Percentiles rank a stretch among this genome's conserved stretches.
Evolutionary conservation across 164 flowering plant genomes (phyloP).

Genomic region (Echeveria elegans): DNA sequence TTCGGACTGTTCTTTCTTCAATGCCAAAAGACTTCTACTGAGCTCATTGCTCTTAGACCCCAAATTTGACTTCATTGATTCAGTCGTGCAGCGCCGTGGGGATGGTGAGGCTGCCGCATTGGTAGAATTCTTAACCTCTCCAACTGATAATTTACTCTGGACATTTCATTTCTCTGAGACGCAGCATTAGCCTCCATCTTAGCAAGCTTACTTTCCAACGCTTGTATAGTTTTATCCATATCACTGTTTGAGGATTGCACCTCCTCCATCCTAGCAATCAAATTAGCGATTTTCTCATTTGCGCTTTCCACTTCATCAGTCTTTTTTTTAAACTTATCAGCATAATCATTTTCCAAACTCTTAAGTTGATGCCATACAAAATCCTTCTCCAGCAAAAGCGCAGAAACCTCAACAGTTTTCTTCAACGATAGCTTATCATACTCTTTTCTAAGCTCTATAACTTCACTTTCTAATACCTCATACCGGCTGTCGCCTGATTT

Average conservation of each 20-base stretch:
- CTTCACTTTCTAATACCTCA: constrained; percentile 29
- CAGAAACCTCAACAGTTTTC: constrained; percentile 47
- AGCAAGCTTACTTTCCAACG: constrained; percentile 32
- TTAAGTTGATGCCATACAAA: constrained; percentile 76
- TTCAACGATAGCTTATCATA: constrained; percentile 40
- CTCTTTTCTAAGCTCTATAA: constrained; percentile 38
- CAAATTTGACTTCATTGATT: constrained; percentile 10
- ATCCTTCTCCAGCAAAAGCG: constrained; percentile 53
- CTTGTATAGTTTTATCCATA: constrained; percentile 42
- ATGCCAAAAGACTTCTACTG: constrained; percentile 6
- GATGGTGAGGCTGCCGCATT: constrained; percentile 31
- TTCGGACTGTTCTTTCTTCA: constrained; percentile 28
- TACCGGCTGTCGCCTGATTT: constrained; percentile 11
- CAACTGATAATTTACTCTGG: constrained; percentile 41
- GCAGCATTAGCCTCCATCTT: constrained; percentile 33
- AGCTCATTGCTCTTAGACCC: constrained; percentile 13
- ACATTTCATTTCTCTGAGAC: constrained; percentile 31
- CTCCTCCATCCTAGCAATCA: constrained; percentile 40
- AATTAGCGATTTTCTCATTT: constrained; percentile 35
- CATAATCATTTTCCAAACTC: constrained; percentile 39
- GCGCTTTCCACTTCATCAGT: constrained; percentile 37
- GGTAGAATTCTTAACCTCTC: constrained; percentile 29
- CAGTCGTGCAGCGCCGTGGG: constrained; percentile 25
- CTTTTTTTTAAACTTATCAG: constrained; percentile 30
- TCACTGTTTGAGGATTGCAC: constrained; percentile 37